Base-by-base conservation (phyloP, 2,329 filamentous ascomycete species). In the Myriangium duriaei region DNA sequence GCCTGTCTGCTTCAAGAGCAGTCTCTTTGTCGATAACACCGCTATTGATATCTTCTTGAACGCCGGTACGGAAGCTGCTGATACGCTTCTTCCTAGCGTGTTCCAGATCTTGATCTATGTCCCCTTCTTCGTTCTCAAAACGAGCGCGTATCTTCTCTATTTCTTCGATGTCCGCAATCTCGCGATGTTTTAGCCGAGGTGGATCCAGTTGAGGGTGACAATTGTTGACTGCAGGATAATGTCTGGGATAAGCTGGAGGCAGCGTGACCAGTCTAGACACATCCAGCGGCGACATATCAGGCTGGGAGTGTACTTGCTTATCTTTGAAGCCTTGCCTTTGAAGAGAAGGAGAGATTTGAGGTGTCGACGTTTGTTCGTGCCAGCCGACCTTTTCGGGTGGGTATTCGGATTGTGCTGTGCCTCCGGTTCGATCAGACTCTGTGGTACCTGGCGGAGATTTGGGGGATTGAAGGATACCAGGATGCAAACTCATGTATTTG, bases 201-300 rank as follows among this genome's bases (percentile, higher is more conserved):
- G 76, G 70, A 0, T 79, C 72, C n/a, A 98, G 70, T 46, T 92
- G 81, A 0, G 91, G 91, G 53, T 98, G 91, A 49, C 76, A 92
- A 53, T 96, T 98, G 57, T 93, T 95, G 11, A 96, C 83, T 1
- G 91, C 91, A 6, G 91, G 91, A 50, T 96, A 81, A 52, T 96
- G 88, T 5, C 88, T 79, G 1, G 91, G 91, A 56, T 93, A 96
- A 2, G 91, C 83, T 1, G 91, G 91, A 6, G 91, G 91, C 18
- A 98, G 68, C 0, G 91, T 95, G 4, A 98, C 81, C 1, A 98
- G 73, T 17, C 91, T 74, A 3, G 91, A 96, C 16, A 96, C 81
- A 52, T 98, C 88, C 3, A 96, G 63, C 41, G 54, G 36, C 42
- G 50, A 18, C 11, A 13, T 33, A 2, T n/a, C 26, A 4, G 32